Evolutionary conservation across 108 stramenopile genomes (phyloP).

Genomic region (Fragilariopsis cylindrus): DNA sequence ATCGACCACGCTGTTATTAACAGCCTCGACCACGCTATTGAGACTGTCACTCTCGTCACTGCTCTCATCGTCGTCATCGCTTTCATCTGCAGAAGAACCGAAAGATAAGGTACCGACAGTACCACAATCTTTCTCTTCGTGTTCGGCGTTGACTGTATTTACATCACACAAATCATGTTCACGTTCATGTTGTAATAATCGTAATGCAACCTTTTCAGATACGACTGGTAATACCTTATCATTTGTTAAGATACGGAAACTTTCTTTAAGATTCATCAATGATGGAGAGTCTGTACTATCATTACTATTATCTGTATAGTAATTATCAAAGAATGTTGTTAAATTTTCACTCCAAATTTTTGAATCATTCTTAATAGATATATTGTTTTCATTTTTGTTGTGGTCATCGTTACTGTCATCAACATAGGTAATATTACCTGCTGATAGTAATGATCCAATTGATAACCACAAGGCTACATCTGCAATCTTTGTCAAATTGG

Average conservation of each 20-base stretch:
- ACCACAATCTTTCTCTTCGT: not conserved
- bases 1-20: no score
- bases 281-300: no score
- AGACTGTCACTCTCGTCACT: not conserved
- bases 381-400: not conserved
- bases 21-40: no score
- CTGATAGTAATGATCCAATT: not conserved
- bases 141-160: not conserved
- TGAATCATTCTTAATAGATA: not conserved
- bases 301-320: not conserved
- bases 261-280: not conserved
- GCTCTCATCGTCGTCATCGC: not conserved
- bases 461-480: slow-evolving; percentile 9
- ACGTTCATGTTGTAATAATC: slow-evolving; percentile 4
- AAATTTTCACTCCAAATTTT: slow-evolving; percentile 12
- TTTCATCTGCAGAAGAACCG: no score
- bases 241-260: not conserved
- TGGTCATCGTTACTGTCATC: not conserved
- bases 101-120: no score
- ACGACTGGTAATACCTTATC: slow-evolving; percentile 2
- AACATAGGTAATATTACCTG: not conserved
- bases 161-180: not conserved
- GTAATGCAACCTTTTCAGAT: slow-evolving; percentile 4
- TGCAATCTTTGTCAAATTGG: not conserved
- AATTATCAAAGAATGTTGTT: not conserved